Percentiles rank a stretch among this genome's conserved stretches.
Evolutionary conservation across 805 yeast species (phyloP).

Genomic region (Pichia manshurica): DNA sequence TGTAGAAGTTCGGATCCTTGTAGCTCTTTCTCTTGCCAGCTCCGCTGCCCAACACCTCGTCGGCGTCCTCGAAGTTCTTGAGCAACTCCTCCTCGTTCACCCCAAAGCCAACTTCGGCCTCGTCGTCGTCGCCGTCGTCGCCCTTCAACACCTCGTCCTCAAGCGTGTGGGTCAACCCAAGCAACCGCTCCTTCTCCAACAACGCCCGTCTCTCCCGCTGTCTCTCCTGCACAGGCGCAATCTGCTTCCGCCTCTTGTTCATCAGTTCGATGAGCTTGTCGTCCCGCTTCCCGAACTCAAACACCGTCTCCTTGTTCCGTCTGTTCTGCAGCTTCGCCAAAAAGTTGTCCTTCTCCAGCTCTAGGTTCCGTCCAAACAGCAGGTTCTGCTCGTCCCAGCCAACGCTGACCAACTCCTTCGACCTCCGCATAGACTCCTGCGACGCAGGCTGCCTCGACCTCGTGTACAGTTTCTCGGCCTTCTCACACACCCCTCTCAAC

Average conservation of each 20-base stretch:
- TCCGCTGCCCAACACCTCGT: slow-evolving; percentile 25
- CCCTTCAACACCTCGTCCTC: slow-evolving; percentile 67
- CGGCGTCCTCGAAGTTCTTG: slow-evolving; percentile 50
- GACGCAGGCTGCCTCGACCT: slow-evolving; percentile 87
- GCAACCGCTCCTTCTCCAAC: slow-evolving; percentile 64
- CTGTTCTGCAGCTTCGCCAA: slow-evolving; percentile 68
- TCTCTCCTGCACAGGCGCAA: slow-evolving; percentile 71
- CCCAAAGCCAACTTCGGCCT: slow-evolving; percentile 32
- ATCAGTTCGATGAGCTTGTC: slow-evolving; percentile 73
- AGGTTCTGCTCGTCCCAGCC: slow-evolving; percentile 92
- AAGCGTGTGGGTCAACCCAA: slow-evolving; percentile 66
- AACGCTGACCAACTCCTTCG: slow-evolving; percentile 65
- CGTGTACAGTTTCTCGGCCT: slow-evolving; percentile 84
- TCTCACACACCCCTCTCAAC: slow-evolving; percentile 63
- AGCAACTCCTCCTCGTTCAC: slow-evolving; percentile 44
- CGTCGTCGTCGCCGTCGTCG: slow-evolving; percentile 32
- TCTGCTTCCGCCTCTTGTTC: slow-evolving; percentile 78
- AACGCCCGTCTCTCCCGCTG: slow-evolving; percentile 66
- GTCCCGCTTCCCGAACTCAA: slow-evolving; percentile 74
- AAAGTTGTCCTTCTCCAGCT: slow-evolving; percentile 65
- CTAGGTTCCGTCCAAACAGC: slow-evolving; percentile 69
- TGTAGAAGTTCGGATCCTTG: slow-evolving; percentile 73
- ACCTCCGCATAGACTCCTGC: slow-evolving; percentile 73
- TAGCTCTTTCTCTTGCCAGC: slow-evolving; percentile 35
- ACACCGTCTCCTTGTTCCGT: slow-evolving; percentile 80